Percentiles rank a stretch among this genome's conserved stretches.
Conservation (phyloP, 805 yeast species). For the Tetrapisispora nanseiensis region DNA sequence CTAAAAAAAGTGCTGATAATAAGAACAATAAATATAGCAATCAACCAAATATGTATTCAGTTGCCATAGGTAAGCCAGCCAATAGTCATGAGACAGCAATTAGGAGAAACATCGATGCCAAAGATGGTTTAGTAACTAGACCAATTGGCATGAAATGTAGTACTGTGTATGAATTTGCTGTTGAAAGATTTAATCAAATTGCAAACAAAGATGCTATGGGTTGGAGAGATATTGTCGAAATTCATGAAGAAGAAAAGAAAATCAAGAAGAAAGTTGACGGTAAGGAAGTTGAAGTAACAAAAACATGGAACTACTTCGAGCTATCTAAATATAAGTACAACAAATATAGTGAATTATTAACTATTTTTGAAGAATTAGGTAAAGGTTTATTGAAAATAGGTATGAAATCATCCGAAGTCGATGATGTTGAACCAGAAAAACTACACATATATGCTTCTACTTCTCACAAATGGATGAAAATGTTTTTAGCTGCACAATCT, state of each 20-base stretch:
- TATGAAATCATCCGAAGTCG: conserved; percentile 41
- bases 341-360: conserved; percentile 48
- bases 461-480: conserved; percentile 86
- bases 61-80: conserved; percentile 57
- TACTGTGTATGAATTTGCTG: conserved; percentile 61
- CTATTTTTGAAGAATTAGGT: conserved; percentile 45
- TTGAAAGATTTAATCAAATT: conserved; percentile 50
- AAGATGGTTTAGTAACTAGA: conserved; percentile 34
- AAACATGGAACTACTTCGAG: conserved; percentile 83
- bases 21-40: not conserved
- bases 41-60: conserved; percentile 28
- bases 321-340: conserved; percentile 59
- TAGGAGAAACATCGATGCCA: conserved; percentile 50
- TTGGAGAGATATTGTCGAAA: conserved; percentile 64
- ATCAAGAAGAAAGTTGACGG: conserved; percentile 76
- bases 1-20: not conserved
- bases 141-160: conserved; percentile 58
- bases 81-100: conserved; percentile 75
- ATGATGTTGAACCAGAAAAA: conserved; percentile 38
- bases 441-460: conserved; percentile 84
- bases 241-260: conserved; percentile 66
- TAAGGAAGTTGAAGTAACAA: conserved; percentile 57
- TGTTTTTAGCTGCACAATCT: conserved; percentile 66
- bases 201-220: conserved; percentile 54
- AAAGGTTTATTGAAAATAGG: conserved; percentile 73